These are phyloP conservation scores for Cytospora chrysosperma DNA, from an alignment of 2,329 filamentous ascomycete species.

Conservation along the genomic window DNA sequence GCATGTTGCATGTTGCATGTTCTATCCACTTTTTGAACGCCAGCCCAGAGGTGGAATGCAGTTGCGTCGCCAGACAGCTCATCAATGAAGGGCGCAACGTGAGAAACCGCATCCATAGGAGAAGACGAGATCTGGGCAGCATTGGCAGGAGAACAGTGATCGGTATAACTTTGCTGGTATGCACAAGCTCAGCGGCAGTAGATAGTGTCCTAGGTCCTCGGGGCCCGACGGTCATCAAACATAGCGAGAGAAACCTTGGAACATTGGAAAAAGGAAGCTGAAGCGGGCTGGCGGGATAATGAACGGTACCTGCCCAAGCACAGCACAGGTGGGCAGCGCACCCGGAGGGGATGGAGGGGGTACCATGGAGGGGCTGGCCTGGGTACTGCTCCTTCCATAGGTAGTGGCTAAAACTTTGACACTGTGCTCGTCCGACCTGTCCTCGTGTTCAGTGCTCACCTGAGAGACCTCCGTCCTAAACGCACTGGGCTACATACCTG, in stretches of 20 bases:
- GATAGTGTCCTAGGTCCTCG: neutral
- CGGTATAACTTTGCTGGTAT: neutral
- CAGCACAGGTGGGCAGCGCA: conserved; percentile 7
- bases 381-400: conserved; percentile 10
- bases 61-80: neutral
- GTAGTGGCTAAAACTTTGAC: conserved; percentile 11
- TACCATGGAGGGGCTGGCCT: conserved; percentile 17
- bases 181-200: neutral
- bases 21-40: conserved; percentile 16
- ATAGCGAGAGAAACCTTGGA: neutral
- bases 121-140: neutral
- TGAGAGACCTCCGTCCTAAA: conserved; percentile 3
- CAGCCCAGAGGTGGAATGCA: conserved; percentile 8
- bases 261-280: conserved; percentile 1
- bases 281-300: neutral
- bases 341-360: conserved; percentile 1
- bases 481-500: conserved; percentile 11
- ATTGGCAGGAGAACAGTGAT: neutral
- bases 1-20: conserved; percentile 6
- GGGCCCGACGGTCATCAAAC: neutral
- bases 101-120: neutral
- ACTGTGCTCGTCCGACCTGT: conserved; percentile 14
- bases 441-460: conserved; percentile 17
- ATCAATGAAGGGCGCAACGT: neutral
- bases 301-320: neutral